Conservation (phyloP, 2,329 filamentous ascomycete species). For the Aschersonia sp. region DNA sequence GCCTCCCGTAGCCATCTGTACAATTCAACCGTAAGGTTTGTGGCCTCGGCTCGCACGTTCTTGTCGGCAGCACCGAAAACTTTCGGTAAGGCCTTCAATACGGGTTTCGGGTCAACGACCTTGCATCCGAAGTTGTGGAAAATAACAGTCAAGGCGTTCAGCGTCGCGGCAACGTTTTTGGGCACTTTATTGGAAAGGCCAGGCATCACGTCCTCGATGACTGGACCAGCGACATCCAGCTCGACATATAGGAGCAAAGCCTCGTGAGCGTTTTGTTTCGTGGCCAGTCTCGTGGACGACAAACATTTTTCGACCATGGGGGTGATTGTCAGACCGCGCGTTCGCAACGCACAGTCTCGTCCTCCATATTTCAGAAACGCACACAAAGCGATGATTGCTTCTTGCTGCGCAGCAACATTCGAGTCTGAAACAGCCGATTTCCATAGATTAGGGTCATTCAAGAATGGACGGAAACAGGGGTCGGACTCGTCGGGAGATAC, state of each 20-base stretch:
- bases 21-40: conserved; percentile 80
- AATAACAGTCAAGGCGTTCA: conserved; percentile 66
- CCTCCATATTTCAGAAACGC: conserved; percentile 88
- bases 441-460: conserved; percentile 75
- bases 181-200: conserved; percentile 77
- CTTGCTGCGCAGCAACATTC: conserved; percentile 92
- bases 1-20: conserved; percentile 95
- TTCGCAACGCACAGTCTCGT: conserved; percentile 61
- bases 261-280: conserved; percentile 76
- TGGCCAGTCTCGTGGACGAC: conserved; percentile 72
- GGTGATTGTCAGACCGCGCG: conserved; percentile 58
- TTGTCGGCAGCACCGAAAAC: conserved; percentile 95
- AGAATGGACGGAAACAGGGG: conserved; percentile 73
- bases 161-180: conserved; percentile 61
- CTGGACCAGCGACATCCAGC: conserved; percentile 67
- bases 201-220: conserved; percentile 82
- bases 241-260: conserved; percentile 81
- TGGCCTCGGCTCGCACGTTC: conserved; percentile 88
- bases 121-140: conserved; percentile 94
- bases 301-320: conserved; percentile 86
- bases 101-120: conserved; percentile 80
- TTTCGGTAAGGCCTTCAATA: conserved; percentile 78
- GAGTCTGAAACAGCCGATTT: conserved; percentile 87
- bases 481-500: conserved; percentile 72
- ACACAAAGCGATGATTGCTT: conserved; percentile 76